Evolutionary conservation across 2,329 filamentous ascomycete species (phyloP).

Genomic region (Capronia epimyces): DNA sequence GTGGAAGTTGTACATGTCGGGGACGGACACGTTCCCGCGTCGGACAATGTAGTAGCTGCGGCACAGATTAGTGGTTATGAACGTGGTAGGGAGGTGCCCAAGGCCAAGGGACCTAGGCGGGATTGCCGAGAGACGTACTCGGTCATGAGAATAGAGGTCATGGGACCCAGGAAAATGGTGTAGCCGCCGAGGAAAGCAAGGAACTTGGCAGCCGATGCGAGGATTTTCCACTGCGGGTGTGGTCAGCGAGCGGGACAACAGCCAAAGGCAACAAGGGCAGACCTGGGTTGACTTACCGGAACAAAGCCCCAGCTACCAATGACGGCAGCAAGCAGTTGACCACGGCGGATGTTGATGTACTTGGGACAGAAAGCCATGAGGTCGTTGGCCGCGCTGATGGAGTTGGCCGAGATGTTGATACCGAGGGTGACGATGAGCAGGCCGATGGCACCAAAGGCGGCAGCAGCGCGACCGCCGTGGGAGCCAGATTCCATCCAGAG

Average conservation of each 20-base stretch:
- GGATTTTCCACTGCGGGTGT: conserved; percentile 33
- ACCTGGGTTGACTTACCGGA: too few relatives aligned
- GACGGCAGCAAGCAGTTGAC: conserved; percentile 50
- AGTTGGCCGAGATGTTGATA: conserved; percentile 40
- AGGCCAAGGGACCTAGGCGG: not conserved
- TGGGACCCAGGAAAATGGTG: conserved; percentile 60
- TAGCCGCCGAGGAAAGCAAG: conserved; percentile 63
- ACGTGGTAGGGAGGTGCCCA: too few relatives aligned
- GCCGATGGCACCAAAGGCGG: conserved; percentile 39
- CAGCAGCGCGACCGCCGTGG: conserved; percentile 44
- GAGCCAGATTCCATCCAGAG: conserved; percentile 41
- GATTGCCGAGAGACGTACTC: conserved; percentile 15
- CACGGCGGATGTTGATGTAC: conserved; percentile 77
- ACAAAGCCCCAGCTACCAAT: conserved; percentile 30
- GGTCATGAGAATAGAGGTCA: conserved; percentile 53
- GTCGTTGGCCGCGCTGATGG: conserved; percentile 67
- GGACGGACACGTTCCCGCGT: conserved; percentile 21
- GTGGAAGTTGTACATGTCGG: conserved; percentile 27
- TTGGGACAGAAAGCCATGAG: conserved; percentile 74
- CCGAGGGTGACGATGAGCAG: conserved; percentile 43
- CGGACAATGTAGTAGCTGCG: conserved; percentile 22
- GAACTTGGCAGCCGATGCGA: conserved; percentile 21
- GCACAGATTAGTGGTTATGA: conserved; percentile 4
- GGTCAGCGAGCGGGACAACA: too few relatives aligned
- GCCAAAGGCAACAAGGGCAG: too few relatives aligned